Base-by-base conservation (phyloP, 163 green algal species). In the Chlamydomonas reinhardtii region DNA sequence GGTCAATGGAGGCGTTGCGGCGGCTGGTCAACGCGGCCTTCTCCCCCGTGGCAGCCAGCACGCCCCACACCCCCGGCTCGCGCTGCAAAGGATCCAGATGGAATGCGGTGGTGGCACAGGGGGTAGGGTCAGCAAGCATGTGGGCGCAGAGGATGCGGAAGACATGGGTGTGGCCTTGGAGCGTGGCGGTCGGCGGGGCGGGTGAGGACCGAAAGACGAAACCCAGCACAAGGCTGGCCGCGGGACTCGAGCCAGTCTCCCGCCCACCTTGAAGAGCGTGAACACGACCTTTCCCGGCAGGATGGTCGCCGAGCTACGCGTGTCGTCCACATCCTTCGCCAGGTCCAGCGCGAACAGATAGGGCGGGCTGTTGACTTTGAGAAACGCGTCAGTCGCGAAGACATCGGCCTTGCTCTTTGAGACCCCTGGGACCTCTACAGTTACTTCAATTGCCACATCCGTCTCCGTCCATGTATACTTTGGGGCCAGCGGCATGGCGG, bases 331-430 rank as follows among this genome's bases (percentile, higher is more conserved):
- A 2, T 93, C 84, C 14, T 74, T 76, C 0, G 75, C 48, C 16
- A 96, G 85, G 87, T 96, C 94, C 22, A 96, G 75, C 16, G 93
- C 73, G 62, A 96, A 91, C 14, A 96, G 77, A 89, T 96, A 95
- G 0, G 93, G 93, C 56, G 89, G 79, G 12, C 85, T 91, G 86
- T 94, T 96, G 74, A 96, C 76, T 66, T 96, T 96, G 66, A 96
- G 79, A 66, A 95, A 79, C 9, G 77, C 76, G 61, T 95, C 91
- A 9, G 91, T 93, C 31, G 90, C 91, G 56, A 93, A 95, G 35
- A 96, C 87, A 65, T 94, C 91, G 0, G 88, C 78, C 32, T 92
- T 93, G 66, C 71, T 81, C 34, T 77, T 74, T 25, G 79, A 87
- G 39, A 83, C 84, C 56, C 90, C 83, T 65, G 83, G 70, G 39